Evolutionary conservation across 2,329 filamentous ascomycete genomes (phyloP).

Genomic region (Plectosphaerella cucumerina): DNA sequence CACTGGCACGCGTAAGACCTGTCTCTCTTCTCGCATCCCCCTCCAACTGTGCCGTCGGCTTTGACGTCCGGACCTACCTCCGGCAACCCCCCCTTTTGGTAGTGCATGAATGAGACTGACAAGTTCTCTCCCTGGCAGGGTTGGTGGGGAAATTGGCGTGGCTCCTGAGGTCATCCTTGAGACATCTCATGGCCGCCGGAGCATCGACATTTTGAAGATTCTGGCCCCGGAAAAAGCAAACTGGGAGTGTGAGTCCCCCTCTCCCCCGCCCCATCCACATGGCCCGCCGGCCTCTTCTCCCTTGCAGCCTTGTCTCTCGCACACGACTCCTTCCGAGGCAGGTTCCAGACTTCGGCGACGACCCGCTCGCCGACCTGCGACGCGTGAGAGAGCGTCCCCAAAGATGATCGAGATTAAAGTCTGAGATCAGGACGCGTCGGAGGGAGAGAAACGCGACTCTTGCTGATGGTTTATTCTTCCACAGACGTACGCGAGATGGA

Average conservation of each 20-base stretch:
- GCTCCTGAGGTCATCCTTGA: constrained; percentile 80
- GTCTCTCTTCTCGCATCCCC: background rate
- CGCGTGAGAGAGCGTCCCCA: background rate
- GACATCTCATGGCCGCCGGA: constrained; percentile 86
- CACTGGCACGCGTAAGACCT: constrained; percentile 65
- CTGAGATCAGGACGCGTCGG: background rate
- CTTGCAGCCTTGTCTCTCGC: background rate
- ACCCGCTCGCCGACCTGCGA: background rate
- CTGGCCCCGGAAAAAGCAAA: constrained; percentile 82
- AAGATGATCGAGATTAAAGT: background rate
- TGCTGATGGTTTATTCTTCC: background rate
- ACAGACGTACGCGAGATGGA: constrained; percentile 78
- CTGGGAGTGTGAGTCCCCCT: constrained; percentile 73
- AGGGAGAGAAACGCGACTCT: constrained; percentile 6
- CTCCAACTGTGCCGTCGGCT: too few species aligned
- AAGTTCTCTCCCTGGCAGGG: constrained; percentile 36
- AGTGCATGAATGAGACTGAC: constrained; percentile 4
- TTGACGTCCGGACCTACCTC: constrained; percentile 4
- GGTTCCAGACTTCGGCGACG: background rate
- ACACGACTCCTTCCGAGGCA: background rate
- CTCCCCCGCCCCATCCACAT: background rate
- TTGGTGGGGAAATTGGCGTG: constrained; percentile 79
- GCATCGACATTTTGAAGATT: constrained; percentile 78
- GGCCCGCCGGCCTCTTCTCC: background rate
- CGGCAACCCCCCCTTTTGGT: background rate